These are phyloP conservation scores for Crithidia sp. DNA, from an alignment of 208 protist genomes.

Conservation along the genomic window DNA sequence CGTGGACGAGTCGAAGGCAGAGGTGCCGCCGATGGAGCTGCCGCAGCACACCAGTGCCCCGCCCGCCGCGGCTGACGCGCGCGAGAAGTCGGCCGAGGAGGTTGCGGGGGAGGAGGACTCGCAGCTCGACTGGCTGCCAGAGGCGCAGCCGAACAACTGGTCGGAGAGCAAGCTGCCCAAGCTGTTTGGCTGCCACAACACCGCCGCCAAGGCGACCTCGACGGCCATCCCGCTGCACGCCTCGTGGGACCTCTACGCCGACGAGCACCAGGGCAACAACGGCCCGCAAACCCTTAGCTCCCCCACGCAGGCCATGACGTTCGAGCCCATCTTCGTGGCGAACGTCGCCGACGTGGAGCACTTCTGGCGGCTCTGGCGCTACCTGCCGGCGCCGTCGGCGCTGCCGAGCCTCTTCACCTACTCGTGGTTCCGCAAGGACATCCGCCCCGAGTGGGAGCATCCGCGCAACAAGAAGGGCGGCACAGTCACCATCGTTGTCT, in stretches of 20 bases:
- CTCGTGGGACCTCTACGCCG: slow-evolving; percentile 82
- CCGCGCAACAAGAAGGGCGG: slow-evolving; percentile 85
- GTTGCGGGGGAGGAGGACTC: slow-evolving; percentile 24
- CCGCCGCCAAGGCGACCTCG: slow-evolving; percentile 49
- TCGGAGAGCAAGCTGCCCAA: slow-evolving; percentile 55
- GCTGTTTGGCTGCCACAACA: slow-evolving; percentile 71
- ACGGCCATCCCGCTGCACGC: slow-evolving; percentile 64
- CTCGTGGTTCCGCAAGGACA: slow-evolving; percentile 85
- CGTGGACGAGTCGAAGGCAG: neutral
- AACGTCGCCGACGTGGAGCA: slow-evolving; percentile 72
- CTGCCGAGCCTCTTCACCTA: slow-evolving; percentile 77
- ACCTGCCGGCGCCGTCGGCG: slow-evolving; percentile 66
- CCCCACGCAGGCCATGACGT: slow-evolving; percentile 27
- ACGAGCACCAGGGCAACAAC: slow-evolving; percentile 62
- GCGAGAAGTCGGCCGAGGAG: slow-evolving; percentile 18
- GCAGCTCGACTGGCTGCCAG: slow-evolving; percentile 43
- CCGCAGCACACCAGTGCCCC: slow-evolving; percentile 6
- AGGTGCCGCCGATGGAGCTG: slow-evolving; percentile 10
- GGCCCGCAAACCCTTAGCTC: slow-evolving; percentile 25
- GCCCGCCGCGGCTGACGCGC: slow-evolving; percentile 4
- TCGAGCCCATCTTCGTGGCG: slow-evolving; percentile 77
- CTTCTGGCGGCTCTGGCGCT: slow-evolving; percentile 87
- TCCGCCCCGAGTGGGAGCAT: slow-evolving; percentile 88
- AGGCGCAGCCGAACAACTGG: slow-evolving; percentile 45
- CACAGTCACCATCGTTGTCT: slow-evolving; percentile 82